Evolutionary conservation across 306 rosid species (phyloP), one percentile per base, ranked within the genome.

Genomic region (Trichosanthes cucumerina): DNA sequence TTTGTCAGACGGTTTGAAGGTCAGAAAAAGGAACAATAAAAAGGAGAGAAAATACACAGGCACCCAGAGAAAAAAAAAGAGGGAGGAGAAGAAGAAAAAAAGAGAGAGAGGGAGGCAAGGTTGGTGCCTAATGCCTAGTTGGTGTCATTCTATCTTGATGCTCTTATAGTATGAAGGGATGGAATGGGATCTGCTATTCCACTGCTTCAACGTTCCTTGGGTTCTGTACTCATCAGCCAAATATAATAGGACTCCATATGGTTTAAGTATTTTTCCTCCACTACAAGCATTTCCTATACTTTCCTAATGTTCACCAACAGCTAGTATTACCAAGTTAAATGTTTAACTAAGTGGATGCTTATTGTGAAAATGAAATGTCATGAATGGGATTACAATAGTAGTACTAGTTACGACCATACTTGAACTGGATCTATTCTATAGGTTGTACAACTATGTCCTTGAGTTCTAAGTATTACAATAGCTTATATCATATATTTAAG

Each of bases 211-310:
- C 23, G 6, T 18, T 10, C 9, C 58, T 53, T 53, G 58, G 9
- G 58, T 16, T 53, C 21, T 53, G 7, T 53, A 53, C 58, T 53
- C 58, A 53, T 47, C 53, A 47, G 58, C 58, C 58, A 53, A 53
- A 53, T 53, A 4, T 19, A 18, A 53, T 53, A 53, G 58, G 24
- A 53, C 23, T 52, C 24, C 7, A 7, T 64, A 23, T 19, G 11
- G 90, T 95, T 81, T 28, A 96, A 88, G 91, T 93, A 89, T 62
- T 44, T 26, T 14, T 2, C 24, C 14, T 21, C 12, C 68, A 18
- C 62, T 2, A 12, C 15, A 62, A 23, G n/a, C 18, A 16, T 34
- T 4, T 79, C 24, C 15, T 66, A n/a, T n/a, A 38, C 14, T 11
- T 31, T 9, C 31, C 69, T 13, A 33, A 31, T 21, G 63, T 2